Evolutionary conservation across 768 basidiomycete genomes (phyloP).

Genomic region (Kwoniella botswanensis): DNA sequence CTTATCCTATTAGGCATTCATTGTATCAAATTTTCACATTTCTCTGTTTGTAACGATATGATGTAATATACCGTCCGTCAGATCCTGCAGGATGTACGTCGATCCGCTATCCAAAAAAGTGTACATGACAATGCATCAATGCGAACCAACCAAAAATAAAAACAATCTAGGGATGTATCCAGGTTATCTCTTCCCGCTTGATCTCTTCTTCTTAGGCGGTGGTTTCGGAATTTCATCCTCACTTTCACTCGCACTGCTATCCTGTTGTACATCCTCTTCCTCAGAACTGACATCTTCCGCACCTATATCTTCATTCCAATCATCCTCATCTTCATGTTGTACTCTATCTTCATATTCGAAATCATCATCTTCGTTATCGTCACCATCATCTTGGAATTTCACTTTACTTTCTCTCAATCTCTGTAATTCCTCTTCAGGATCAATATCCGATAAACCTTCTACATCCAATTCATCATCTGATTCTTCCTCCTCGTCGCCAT

Average conservation of each 20-base stretch:
- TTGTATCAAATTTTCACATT: background rate
- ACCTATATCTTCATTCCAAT: slow-evolving; percentile 38
- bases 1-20: background rate
- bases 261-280: slow-evolving; percentile 35
- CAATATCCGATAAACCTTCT: slow-evolving; percentile 60
- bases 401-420: slow-evolving; percentile 56
- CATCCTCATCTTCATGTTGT: slow-evolving; percentile 47
- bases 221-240: slow-evolving; percentile 36
- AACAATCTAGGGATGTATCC: background rate
- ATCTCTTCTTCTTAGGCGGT: slow-evolving; percentile 41
- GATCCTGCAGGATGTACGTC: background rate
- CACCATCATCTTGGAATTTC: slow-evolving; percentile 28
- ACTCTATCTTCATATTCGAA: slow-evolving; percentile 29
- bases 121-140: background rate
- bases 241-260: slow-evolving; percentile 36
- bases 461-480: slow-evolving; percentile 57
- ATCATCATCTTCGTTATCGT: slow-evolving; percentile 30
- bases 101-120: background rate
- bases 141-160: background rate
- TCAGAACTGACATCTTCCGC: slow-evolving; percentile 33
- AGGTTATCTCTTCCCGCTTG: slow-evolving; percentile 5
- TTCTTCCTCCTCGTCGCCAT: slow-evolving; percentile 45
- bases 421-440: slow-evolving; percentile 59
- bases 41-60: background rate
- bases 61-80: background rate